Evolutionary conservation across 306 rosid species (phyloP), one percentile per base, ranked within the genome.

Genomic region (Comarum palustre): DNA sequence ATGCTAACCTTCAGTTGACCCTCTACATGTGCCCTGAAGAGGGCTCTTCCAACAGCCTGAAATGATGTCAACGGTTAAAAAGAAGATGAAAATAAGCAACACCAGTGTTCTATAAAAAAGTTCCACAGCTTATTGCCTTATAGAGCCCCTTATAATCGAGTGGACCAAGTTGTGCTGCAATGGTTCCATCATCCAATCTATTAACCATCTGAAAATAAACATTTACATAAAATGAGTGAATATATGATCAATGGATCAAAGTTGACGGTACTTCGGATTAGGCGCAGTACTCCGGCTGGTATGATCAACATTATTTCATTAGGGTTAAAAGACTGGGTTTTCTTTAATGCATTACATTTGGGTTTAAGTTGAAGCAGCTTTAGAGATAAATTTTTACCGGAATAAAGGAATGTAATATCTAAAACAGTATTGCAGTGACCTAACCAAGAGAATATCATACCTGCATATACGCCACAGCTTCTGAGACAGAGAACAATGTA

Each of bases 381-480:
- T 12, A 62, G 38, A 34, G 19, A 6, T 36, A 52, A 36, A 17
- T 16, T 38, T 38, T 46, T 19, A 67, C 20, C 38, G 2, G 41
- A 46, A 22, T 20, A 47, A 12, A 77, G 10, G 24, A 13, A 31
- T 1, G 43, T 2, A 17, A 29, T 20, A 20, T n/a, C 17, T 27
- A 15, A 0, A 60, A 57, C 24, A 43, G 25, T 16, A 70, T 55
- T 22, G 58, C 13, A 17, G 29, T 72, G 19, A 16, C 20, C 48
- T 55, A 39, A 43, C 52, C 31, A 54, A 38, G 11, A 54, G 34
- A 68, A 60, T 55, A 67, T 42, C 60, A 29, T 83, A 91, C 98
- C 99, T 94, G 99, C 96, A 94, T 90, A 82, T 89, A 94, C 42
- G 99, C 98, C 84, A 94, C 98, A 80, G 97, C 98, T 81, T 91